phyloP scores from a whole-genome alignment of 1,284 basidiomycete genomes.

The Singerocomus inundabilis region DNA sequence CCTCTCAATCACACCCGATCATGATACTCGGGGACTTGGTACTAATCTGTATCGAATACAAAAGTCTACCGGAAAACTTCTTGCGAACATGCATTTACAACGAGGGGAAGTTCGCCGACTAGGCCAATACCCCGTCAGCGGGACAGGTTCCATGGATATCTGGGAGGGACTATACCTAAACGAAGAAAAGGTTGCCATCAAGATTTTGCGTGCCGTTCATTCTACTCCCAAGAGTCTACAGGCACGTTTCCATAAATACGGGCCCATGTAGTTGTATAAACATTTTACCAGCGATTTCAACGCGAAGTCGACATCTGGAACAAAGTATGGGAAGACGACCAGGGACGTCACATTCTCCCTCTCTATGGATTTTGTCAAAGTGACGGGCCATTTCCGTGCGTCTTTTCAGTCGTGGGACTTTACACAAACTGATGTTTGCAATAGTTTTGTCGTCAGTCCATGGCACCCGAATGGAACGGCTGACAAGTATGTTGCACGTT shows the following conservation, averaged over 20 bases:
- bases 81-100: constrained; percentile 48
- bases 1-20: constrained; percentile 32
- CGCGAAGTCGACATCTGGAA: constrained; percentile 56
- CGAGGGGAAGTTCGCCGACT: constrained; percentile 51
- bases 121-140: constrained; percentile 47
- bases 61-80: constrained; percentile 40
- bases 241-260: constrained; percentile 28
- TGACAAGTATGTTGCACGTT: constrained; percentile 43
- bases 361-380: constrained; percentile 54
- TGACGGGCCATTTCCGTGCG: constrained; percentile 54
- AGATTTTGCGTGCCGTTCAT: constrained; percentile 50
- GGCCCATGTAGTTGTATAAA: constrained; percentile 1
- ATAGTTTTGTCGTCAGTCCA: constrained; percentile 54
- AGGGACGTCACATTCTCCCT: constrained; percentile 50
- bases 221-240: constrained; percentile 42
- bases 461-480: constrained; percentile 55
- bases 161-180: constrained; percentile 53
- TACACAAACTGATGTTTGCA: not conserved
- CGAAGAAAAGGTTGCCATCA: constrained; percentile 54
- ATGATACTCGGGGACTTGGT: constrained; percentile 42
- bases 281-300: constrained; percentile 43
- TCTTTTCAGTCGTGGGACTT: not conserved
- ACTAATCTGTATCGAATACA: constrained; percentile 51
- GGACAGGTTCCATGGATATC: constrained; percentile 50
- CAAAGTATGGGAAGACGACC: constrained; percentile 50